These are phyloP conservation scores for Diversispora epigaea DNA, from an alignment of 192 early-diverging fungal genomes.

Conservation along the genomic window DNA sequence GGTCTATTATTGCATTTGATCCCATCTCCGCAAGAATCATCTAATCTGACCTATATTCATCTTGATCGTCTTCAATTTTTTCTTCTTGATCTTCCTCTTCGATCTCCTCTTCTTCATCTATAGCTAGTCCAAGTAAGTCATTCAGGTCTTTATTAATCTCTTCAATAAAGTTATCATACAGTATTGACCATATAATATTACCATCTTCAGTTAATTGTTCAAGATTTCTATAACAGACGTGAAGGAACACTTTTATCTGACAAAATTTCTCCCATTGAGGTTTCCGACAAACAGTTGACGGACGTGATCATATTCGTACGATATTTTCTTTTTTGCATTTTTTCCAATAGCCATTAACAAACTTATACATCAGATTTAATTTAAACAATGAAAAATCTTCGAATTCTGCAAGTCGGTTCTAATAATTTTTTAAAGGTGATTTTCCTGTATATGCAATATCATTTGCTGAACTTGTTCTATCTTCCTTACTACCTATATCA, in stretches of 20 bases:
- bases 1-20: neutral
- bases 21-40: too few relatives aligned
- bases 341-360: slow-evolving; percentile 15
- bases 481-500: too few relatives aligned
- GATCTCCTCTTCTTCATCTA: neutral
- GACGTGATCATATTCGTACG: neutral
- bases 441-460: too few relatives aligned
- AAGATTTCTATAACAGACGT: neutral
- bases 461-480: too few relatives aligned
- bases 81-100: neutral
- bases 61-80: neutral
- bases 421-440: too few relatives aligned
- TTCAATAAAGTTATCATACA: neutral
- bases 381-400: too few relatives aligned
- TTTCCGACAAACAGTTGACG: neutral
- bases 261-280: neutral
- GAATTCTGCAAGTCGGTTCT: too few relatives aligned
- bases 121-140: slow-evolving; percentile 7
- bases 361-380: too few relatives aligned
- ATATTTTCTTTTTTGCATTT: slow-evolving; percentile 11
- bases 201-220: neutral
- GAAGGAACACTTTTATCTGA: neutral
- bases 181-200: neutral
- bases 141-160: neutral
- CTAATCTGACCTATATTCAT: neutral